A percentile compares a stretch with the other conserved stretches of the same genome.
Conservation (phyloP, 2,329 filamentous ascomycete genomes). For the Aschersonia sp. region DNA sequence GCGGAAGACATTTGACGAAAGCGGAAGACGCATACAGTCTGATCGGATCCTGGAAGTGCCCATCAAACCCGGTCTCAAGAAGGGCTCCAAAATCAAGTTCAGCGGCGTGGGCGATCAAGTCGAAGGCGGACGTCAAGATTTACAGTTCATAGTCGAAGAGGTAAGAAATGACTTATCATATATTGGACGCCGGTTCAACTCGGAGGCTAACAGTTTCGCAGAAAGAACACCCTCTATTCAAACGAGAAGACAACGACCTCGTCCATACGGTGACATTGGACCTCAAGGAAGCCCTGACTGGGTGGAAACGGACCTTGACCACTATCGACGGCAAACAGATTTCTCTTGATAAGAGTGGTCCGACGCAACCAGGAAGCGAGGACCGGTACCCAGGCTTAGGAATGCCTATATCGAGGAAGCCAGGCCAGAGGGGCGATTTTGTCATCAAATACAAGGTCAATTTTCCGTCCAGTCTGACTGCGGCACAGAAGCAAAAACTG, state of each 20-base stretch:
- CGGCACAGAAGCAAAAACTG: slow-evolving; percentile 65
- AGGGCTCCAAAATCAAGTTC: slow-evolving; percentile 97
- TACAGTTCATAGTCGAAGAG: slow-evolving; percentile 92
- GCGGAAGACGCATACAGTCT: slow-evolving; percentile 70
- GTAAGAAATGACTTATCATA: slow-evolving; percentile 32
- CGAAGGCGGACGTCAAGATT: slow-evolving; percentile 86
- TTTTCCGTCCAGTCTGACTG: slow-evolving; percentile 68
- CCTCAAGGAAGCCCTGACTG: slow-evolving; percentile 87
- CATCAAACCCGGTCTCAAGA: slow-evolving; percentile 91
- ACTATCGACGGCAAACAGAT: slow-evolving; percentile 90
- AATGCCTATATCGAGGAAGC: slow-evolving; percentile 91
- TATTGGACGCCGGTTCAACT: too few species aligned
- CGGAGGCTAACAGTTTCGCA: slow-evolving; percentile 20
- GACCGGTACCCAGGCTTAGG: slow-evolving; percentile 76
- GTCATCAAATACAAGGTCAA: slow-evolving; percentile 84
- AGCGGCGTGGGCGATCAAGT: slow-evolving; percentile 96
- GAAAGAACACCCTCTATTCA: slow-evolving; percentile 79
- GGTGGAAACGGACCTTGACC: slow-evolving; percentile 80
- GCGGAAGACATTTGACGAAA: slow-evolving; percentile 82
- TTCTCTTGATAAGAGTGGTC: slow-evolving; percentile 63
- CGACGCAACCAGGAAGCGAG: slow-evolving; percentile 70
- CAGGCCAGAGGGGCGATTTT: slow-evolving; percentile 71
- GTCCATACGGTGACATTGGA: slow-evolving; percentile 65
- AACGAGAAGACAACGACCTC: slow-evolving; percentile 79
- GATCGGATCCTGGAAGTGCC: slow-evolving; percentile 89